phyloP scores from a whole-genome alignment of 495 filamentous ascomycete genomes.

The Aspergillus panamensis region DNA sequence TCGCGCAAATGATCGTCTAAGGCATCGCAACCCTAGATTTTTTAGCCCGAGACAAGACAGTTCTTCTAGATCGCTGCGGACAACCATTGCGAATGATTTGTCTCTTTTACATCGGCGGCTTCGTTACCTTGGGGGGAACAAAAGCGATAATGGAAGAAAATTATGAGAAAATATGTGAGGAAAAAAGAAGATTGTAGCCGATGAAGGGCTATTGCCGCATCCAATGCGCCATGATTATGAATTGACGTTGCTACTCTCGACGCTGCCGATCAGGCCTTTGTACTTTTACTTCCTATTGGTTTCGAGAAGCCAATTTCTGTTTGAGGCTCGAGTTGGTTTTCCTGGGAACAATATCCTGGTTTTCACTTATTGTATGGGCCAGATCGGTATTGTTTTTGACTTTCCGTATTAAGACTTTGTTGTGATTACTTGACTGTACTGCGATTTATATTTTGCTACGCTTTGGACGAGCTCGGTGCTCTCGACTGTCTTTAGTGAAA shows the following conservation, averaged over 20 bases:
- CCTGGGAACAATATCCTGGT: conserved; percentile 5
- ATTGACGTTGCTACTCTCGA: conserved; percentile 21
- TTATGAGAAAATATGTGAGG: not conserved
- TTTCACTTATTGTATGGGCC: conserved; percentile 6
- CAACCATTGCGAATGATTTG: not conserved
- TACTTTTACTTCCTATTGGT: conserved; percentile 22
- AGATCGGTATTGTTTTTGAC: conserved; percentile 12
- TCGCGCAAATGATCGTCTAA: conserved; percentile 98
- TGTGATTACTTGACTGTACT: not conserved
- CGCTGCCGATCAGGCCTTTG: conserved; percentile 18
- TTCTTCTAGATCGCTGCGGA: not conserved
- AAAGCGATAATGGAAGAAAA: not conserved
- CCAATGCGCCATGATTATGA: conserved; percentile 25
- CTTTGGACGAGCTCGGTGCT: conserved; percentile 13
- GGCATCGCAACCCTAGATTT: not conserved
- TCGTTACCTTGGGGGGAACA: not conserved
- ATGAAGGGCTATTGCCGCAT: conserved; percentile 14
- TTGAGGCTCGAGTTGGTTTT: conserved; percentile 12
- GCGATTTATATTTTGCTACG: conserved; percentile 9
- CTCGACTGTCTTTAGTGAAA: conserved; percentile 19
- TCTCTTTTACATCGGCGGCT: not conserved
- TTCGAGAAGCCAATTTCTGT: conserved; percentile 6
- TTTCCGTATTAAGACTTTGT: conserved; percentile 7
- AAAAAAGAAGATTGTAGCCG: conserved; percentile 7
- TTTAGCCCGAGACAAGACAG: too few relatives aligned